Evolutionary conservation across 2,329 filamentous ascomycete species (phyloP).

Genomic region (Fusarium hostae): DNA sequence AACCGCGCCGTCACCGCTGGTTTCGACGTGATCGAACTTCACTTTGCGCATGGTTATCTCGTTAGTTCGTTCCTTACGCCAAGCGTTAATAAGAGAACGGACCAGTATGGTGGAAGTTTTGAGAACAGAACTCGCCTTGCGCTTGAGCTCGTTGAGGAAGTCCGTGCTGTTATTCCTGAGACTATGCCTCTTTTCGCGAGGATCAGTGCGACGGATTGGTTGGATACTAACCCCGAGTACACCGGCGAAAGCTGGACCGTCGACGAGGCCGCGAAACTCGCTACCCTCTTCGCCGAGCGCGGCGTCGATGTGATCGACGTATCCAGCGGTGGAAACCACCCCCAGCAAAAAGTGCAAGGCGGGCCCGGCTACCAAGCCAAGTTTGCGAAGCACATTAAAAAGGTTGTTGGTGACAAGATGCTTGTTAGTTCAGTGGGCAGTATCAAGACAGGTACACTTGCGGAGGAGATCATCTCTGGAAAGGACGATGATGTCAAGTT

Average conservation of each 20-base stretch:
- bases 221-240: constrained; percentile 68
- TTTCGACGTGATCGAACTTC: constrained; percentile 76
- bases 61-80: constrained; percentile 77
- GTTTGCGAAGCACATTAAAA: constrained; percentile 77
- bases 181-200: constrained; percentile 78
- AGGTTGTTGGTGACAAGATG: constrained; percentile 71
- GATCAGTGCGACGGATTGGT: constrained; percentile 80
- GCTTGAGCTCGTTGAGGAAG: constrained; percentile 73
- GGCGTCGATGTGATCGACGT: constrained; percentile 83
- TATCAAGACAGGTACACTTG: constrained; percentile 58
- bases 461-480: constrained; percentile 59
- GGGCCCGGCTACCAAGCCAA: constrained; percentile 77
- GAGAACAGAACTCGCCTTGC: constrained; percentile 77
- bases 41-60: constrained; percentile 83
- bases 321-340: constrained; percentile 73
- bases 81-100: constrained; percentile 74
- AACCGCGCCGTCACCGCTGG: constrained; percentile 71
- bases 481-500: constrained; percentile 53
- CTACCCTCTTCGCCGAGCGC: constrained; percentile 68
- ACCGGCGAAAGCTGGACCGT: constrained; percentile 73
- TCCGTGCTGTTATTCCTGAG: constrained; percentile 71
- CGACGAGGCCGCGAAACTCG: constrained; percentile 72
- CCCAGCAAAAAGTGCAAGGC: constrained; percentile 64
- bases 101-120: constrained; percentile 74
- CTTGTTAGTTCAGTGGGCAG: constrained; percentile 60